Evolutionary conservation across 345 rosid genomes (phyloP).

Genomic region (Brassica carinata): DNA sequence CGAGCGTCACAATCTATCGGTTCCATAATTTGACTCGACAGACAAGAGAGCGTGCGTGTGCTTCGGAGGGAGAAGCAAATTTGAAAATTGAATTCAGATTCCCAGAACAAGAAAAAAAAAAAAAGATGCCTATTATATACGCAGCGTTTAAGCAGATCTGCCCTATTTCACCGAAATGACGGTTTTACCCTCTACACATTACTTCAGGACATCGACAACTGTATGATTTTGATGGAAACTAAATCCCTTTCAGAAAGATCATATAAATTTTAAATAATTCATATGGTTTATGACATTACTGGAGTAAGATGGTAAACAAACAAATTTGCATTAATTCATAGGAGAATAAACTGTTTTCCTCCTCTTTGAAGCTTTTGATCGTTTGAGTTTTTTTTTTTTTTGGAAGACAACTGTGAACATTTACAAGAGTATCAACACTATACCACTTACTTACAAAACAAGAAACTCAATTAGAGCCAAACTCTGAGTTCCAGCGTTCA

Average conservation of each 20-base stretch:
- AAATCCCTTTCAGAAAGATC: too few species aligned
- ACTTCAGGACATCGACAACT: too few species aligned
- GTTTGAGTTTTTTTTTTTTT: too few species aligned
- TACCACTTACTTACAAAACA: background rate
- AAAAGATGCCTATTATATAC: background rate
- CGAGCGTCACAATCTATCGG: background rate
- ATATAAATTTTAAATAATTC: too few species aligned
- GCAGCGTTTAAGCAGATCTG: conserved; percentile 3
- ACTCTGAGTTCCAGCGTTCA: conserved; percentile 85
- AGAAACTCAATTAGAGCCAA: conserved; percentile 62
- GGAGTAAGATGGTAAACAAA: too few species aligned
- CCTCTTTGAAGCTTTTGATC: too few species aligned
- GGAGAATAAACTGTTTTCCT: too few species aligned
- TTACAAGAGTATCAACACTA: conserved; percentile 25
- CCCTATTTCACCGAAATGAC: background rate
- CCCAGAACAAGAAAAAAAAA: background rate
- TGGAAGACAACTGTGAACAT: background rate
- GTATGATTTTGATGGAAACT: too few species aligned
- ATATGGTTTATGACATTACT: too few species aligned
- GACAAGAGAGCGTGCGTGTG: too few species aligned
- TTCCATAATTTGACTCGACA: background rate
- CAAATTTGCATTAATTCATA: too few species aligned
- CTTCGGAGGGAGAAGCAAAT: conserved; percentile 5
- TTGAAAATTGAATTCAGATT: conserved; percentile 14
- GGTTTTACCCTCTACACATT: background rate